Conservation (phyloP, 2,329 filamentous ascomycete genomes). For the Coccinonectria pachysandricola region DNA sequence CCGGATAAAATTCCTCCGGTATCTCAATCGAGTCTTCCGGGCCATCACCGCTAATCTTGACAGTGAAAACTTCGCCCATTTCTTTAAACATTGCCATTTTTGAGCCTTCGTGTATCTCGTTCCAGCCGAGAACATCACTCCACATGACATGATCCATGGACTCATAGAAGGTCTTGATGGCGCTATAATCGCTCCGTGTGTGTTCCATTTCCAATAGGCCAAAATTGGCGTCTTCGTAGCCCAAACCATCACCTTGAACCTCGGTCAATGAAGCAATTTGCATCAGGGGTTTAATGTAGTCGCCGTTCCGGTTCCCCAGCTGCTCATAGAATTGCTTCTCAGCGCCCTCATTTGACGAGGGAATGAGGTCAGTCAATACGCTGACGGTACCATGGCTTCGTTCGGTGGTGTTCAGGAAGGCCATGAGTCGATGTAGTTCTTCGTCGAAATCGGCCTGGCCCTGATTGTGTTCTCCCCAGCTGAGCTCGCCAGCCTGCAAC, state of each 20-base stretch:
- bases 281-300: constrained; percentile 21
- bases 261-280: constrained; percentile 21
- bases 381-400: constrained; percentile 49
- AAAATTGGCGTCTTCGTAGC: constrained; percentile 27
- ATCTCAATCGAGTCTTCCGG: constrained; percentile 37
- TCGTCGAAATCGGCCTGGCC: constrained; percentile 31
- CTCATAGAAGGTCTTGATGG: constrained; percentile 36
- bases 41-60: constrained; percentile 34
- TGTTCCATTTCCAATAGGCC: constrained; percentile 33
- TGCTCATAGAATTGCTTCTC: constrained; percentile 36
- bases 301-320: constrained; percentile 22
- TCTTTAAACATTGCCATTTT: constrained; percentile 35
- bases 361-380: constrained; percentile 29
- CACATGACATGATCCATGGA: constrained; percentile 39
- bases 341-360: constrained; percentile 22
- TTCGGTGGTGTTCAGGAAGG: constrained; percentile 51
- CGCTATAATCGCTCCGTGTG: constrained; percentile 24
- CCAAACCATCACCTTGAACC: constrained; percentile 21
- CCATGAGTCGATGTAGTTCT: constrained; percentile 52
- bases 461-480: constrained; percentile 20
- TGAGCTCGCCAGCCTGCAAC: constrained; percentile 20
- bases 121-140: constrained; percentile 30
- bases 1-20: constrained; percentile 41
- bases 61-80: constrained; percentile 39
- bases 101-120: constrained; percentile 24